Conservation (phyloP, 371 early-diverging fungal genomes). For the Circinella umbellata region DNA sequence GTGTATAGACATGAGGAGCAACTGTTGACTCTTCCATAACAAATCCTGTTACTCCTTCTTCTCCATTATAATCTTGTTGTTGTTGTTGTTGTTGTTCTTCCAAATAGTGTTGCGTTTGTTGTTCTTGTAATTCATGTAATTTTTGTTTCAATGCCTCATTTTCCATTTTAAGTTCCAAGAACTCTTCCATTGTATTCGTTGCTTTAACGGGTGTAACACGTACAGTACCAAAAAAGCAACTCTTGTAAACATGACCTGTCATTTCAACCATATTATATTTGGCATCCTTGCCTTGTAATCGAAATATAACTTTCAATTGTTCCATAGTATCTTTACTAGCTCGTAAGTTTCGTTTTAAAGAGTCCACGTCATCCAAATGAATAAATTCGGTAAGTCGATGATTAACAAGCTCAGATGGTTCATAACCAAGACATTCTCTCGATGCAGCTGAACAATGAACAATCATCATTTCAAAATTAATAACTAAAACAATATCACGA, state of each 20-base stretch:
- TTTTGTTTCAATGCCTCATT: slow-evolving; percentile 46
- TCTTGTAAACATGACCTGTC: slow-evolving; percentile 45
- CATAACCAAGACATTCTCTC: slow-evolving; percentile 55
- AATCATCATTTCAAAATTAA: slow-evolving; percentile 55
- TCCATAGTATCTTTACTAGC: slow-evolving; percentile 45
- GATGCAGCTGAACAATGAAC: slow-evolving; percentile 66
- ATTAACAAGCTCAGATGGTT: slow-evolving; percentile 62
- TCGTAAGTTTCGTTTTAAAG: slow-evolving; percentile 28
- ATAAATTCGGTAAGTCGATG: slow-evolving; percentile 58
- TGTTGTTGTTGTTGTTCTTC: slow-evolving; percentile 5
- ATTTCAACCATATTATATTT: slow-evolving; percentile 53
- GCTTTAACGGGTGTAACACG: slow-evolving; percentile 54
- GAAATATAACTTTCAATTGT: slow-evolving; percentile 47
- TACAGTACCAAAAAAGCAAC: slow-evolving; percentile 55
- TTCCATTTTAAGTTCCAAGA: slow-evolving; percentile 61
- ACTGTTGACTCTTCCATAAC: slow-evolving; percentile 2
- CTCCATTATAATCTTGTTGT: neutral
- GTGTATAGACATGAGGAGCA: slow-evolving; percentile 35
- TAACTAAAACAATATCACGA: slow-evolving; percentile 65
- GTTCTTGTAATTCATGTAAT: slow-evolving; percentile 12
- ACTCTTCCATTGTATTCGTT: slow-evolving; percentile 54
- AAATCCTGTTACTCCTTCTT: no score
- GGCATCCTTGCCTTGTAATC: slow-evolving; percentile 57
- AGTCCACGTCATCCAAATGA: slow-evolving; percentile 45
- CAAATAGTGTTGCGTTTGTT: neutral